Evolutionary conservation across 2,329 filamentous ascomycete genomes (phyloP).

Genomic region (Piedraia hortae): DNA sequence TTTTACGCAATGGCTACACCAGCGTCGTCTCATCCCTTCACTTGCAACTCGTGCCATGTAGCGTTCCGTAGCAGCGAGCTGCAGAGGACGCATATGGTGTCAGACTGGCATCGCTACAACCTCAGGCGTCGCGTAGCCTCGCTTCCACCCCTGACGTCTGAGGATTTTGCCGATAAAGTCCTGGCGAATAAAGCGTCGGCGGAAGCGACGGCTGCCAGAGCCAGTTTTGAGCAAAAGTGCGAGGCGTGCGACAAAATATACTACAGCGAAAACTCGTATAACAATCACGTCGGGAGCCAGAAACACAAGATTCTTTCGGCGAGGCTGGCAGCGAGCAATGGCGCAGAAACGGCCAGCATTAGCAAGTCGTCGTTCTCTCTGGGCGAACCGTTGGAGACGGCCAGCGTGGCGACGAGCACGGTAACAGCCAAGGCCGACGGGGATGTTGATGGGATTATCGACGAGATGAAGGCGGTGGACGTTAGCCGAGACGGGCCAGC

Average conservation of each 20-base stretch:
- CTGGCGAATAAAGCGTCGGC: slow-evolving; percentile 67
- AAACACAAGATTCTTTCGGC: slow-evolving; percentile 55
- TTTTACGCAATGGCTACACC: slow-evolving; percentile 3
- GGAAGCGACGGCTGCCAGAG: slow-evolving; percentile 61
- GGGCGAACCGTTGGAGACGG: slow-evolving; percentile 42
- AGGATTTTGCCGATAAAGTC: slow-evolving; percentile 88
- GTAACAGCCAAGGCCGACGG: slow-evolving; percentile 7
- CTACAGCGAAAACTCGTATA: slow-evolving; percentile 86
- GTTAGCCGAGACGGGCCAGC: slow-evolving; percentile 11
- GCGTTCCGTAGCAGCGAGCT: slow-evolving; percentile 84
- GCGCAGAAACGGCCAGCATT: slow-evolving; percentile 30
- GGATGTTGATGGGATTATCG: slow-evolving; percentile 39
- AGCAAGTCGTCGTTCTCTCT: slow-evolving; percentile 80
- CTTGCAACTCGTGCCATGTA: slow-evolving; percentile 94
- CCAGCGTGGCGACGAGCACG: slow-evolving; percentile 20
- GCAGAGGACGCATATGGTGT: slow-evolving; percentile 88
- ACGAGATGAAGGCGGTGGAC: slow-evolving; percentile 33
- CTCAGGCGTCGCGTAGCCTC: slow-evolving; percentile 81
- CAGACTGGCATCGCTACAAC: slow-evolving; percentile 71
- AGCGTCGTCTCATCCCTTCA: slow-evolving; percentile 49
- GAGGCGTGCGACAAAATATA: slow-evolving; percentile 70
- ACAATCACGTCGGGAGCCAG: slow-evolving; percentile 71
- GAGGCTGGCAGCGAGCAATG: slow-evolving; percentile 16
- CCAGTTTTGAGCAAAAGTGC: slow-evolving; percentile 65
- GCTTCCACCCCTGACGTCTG: slow-evolving; percentile 68